Evolutionary conservation across 805 yeast species (phyloP).

Genomic region (Aciculoconidium aculeatum): DNA sequence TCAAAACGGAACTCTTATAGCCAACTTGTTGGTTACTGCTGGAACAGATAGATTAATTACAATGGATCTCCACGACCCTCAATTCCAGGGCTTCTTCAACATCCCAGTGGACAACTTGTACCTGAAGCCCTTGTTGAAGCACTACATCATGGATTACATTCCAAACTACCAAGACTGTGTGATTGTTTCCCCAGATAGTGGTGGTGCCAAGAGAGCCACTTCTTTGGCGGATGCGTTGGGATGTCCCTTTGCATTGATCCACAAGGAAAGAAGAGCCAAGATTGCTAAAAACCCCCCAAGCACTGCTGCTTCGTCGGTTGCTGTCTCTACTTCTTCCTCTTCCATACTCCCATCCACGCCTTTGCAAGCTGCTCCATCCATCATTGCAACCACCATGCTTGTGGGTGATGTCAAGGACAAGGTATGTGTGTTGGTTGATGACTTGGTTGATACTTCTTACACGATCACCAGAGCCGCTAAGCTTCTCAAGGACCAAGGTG

Average conservation of each 20-base stretch:
- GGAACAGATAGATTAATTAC: slow-evolving; percentile 97
- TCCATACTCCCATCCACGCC: slow-evolving; percentile 11
- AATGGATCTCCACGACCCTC: slow-evolving; percentile 97
- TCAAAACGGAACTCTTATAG: slow-evolving; percentile 88
- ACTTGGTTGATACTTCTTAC: slow-evolving; percentile 86
- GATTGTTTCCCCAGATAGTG: slow-evolving; percentile 96
- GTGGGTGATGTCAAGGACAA: slow-evolving; percentile 91
- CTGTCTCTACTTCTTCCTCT: slow-evolving; percentile 10
- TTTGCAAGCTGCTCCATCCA: no score
- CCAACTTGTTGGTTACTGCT: slow-evolving; percentile 79
- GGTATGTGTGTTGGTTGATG: slow-evolving; percentile 89
- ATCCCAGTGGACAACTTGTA: slow-evolving; percentile 93
- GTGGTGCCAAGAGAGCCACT: slow-evolving; percentile 97
- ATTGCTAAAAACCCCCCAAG: slow-evolving; percentile 29
- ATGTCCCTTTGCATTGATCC: slow-evolving; percentile 88
- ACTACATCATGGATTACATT: slow-evolving; percentile 70
- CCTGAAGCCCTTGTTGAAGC: slow-evolving; percentile 81
- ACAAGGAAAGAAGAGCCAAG: slow-evolving; percentile 75
- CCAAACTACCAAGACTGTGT: slow-evolving; percentile 82
- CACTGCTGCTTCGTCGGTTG: slow-evolving; percentile 13
- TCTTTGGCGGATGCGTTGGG: slow-evolving; percentile 87
- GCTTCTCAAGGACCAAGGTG: slow-evolving; percentile 88
- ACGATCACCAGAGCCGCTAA: slow-evolving; percentile 92
- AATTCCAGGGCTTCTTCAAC: slow-evolving; percentile 95
- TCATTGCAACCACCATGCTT: slow-evolving; percentile 82